Conservation (phyloP, 2,329 filamentous ascomycete genomes). For the Lasiodiplodia theobromae region DNA sequence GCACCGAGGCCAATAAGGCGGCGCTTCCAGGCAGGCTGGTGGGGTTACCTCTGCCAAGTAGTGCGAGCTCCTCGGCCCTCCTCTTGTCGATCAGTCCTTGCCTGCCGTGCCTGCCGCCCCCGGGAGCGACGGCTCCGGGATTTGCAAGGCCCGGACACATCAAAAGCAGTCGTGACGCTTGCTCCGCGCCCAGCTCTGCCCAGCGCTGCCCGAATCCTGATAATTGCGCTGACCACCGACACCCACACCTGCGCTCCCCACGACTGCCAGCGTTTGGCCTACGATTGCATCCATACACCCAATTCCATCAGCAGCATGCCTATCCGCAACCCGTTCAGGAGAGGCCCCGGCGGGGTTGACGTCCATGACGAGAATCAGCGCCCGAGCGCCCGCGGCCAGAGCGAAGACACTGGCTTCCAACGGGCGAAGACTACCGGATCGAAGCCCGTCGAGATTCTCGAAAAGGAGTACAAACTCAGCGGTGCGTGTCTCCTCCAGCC, state of each 20-base stretch:
- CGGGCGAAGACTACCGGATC: constrained; percentile 44
- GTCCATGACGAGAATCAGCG: constrained; percentile 43
- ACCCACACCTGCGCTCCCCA: background rate
- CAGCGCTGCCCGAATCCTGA: constrained; percentile 14
- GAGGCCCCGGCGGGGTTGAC: constrained; percentile 42
- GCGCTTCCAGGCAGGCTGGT: constrained; percentile 2
- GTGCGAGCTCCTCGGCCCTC: constrained; percentile 23
- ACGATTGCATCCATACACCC: background rate
- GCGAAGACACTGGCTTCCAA: constrained; percentile 37
- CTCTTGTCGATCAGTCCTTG: constrained; percentile 20
- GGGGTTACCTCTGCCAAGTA: constrained; percentile 18
- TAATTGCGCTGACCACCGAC: background rate
- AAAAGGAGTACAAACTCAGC: constrained; percentile 61
- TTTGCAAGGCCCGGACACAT: constrained; percentile 1
- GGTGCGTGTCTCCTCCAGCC: constrained; percentile 47
- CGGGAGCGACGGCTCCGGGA: constrained; percentile 18
- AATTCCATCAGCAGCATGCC: constrained; percentile 41
- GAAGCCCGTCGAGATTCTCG: constrained; percentile 53
- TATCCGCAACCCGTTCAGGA: constrained; percentile 52
- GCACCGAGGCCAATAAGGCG: constrained; percentile 12
- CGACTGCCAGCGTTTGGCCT: background rate
- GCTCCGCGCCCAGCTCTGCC: constrained; percentile 4
- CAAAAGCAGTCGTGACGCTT: constrained; percentile 27
- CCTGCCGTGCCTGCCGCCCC: constrained; percentile 16
- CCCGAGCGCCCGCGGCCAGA: constrained; percentile 23